Percentiles rank a stretch among this genome's conserved stretches.
phyloP scores from a whole-genome alignment of 106 monocot genomes.

The Chionographis japonica region DNA sequence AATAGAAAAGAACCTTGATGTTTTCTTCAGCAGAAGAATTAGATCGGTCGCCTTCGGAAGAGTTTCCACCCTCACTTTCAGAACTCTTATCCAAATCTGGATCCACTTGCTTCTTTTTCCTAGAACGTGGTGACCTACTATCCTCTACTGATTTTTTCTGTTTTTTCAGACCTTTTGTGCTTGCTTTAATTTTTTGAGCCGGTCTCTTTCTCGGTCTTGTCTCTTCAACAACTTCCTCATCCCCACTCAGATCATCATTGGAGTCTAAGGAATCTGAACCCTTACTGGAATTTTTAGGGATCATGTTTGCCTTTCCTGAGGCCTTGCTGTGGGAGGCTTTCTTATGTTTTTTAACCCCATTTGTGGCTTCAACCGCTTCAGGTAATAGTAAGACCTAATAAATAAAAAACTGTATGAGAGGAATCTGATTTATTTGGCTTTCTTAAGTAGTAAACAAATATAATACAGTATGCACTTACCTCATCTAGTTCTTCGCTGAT shows the following conservation, averaged over 20 bases:
- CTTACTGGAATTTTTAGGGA: conserved; percentile 21
- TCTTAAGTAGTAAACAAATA: not conserved
- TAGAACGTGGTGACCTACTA: conserved; percentile 30
- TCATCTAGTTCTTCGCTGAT: conserved; percentile 63
- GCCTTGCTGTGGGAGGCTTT: conserved; percentile 20
- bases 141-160: conserved; percentile 41
- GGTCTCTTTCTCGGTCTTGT: conserved; percentile 47
- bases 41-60: conserved; percentile 44
- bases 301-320: conserved; percentile 19
- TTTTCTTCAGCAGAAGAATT: conserved; percentile 58
- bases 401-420: conserved; percentile 1
- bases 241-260: conserved; percentile 32
- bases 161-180: conserved; percentile 28
- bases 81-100: conserved; percentile 29
- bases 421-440: conserved; percentile 4
- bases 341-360: conserved; percentile 35
- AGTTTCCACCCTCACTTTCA: conserved; percentile 32
- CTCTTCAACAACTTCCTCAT: conserved; percentile 32
- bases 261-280: conserved; percentile 42
- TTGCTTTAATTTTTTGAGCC: conserved; percentile 36
- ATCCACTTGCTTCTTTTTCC: conserved; percentile 36
- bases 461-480: conserved; percentile 17
- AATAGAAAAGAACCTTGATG: conserved; percentile 33
- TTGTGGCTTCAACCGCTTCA: conserved; percentile 27
- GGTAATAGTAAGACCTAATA: conserved; percentile 39